These are phyloP conservation scores for Boletus rufocinnamomeus DNA, from an alignment of 768 basidiomycete species.

Conservation along the genomic window DNA sequence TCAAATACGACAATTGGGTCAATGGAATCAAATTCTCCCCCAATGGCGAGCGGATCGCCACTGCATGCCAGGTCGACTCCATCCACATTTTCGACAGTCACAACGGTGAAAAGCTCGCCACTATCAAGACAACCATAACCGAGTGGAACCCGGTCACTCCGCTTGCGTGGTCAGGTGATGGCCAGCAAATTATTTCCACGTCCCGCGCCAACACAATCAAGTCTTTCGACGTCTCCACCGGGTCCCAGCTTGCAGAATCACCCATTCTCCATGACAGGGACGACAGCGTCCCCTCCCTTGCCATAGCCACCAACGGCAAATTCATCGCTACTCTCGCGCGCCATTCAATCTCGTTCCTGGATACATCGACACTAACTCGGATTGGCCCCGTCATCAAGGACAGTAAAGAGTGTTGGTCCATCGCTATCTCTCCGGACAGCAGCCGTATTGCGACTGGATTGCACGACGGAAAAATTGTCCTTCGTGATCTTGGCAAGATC, in stretches of 20 bases:
- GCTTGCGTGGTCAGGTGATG: not conserved
- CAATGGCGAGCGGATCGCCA: not conserved
- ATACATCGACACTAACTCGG: not conserved
- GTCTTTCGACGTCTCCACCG: not conserved
- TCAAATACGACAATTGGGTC: accelerated
- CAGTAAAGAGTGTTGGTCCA: accelerated
- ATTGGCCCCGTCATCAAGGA: not conserved
- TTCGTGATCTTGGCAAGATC: not conserved
- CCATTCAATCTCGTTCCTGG: not conserved
- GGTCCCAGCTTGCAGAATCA: not conserved
- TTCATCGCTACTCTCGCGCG: not conserved
- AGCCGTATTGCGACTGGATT: not conserved
- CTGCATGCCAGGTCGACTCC: accelerated
- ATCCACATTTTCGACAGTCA: not conserved
- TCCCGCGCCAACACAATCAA: not conserved
- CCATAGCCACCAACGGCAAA: not conserved
- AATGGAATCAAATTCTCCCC: not conserved
- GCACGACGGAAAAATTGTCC: not conserved
- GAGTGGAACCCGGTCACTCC: accelerated
- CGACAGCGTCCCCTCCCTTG: not conserved
- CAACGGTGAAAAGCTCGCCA: not conserved
- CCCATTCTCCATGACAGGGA: not conserved
- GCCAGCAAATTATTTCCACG: not conserved
- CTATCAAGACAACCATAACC: not conserved
- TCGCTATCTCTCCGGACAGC: not conserved